Percentiles rank a stretch among this genome's conserved stretches.
Conservation (phyloP, 495 filamentous ascomycete genomes). For the Cercophora samala region DNA sequence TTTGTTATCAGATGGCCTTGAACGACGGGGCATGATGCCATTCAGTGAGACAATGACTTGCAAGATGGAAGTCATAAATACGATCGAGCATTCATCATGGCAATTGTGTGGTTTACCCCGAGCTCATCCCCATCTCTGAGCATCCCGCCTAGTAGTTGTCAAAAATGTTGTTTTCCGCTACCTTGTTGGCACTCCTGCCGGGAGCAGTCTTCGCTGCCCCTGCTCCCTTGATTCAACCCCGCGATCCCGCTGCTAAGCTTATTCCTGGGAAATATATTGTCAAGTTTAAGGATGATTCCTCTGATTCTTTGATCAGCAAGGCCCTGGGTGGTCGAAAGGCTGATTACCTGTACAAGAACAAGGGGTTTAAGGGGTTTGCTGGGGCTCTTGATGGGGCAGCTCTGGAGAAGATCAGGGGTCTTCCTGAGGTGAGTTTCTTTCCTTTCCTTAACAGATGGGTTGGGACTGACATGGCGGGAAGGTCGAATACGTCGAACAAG, state of each 20-base stretch:
- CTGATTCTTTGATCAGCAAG: background rate
- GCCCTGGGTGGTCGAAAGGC: background rate
- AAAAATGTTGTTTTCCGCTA: constrained; percentile 10
- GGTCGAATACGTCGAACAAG: constrained; percentile 49
- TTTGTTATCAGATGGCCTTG: background rate
- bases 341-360: constrained; percentile 1
- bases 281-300: constrained; percentile 9
- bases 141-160: background rate
- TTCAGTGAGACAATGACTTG: background rate
- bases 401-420: constrained; percentile 1
- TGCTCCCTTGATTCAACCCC: constrained; percentile 9
- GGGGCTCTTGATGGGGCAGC: background rate
- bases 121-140: background rate
- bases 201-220: constrained; percentile 3
- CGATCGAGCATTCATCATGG: background rate
- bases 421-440: background rate
- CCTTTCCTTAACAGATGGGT: too few relatives aligned
- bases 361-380: constrained; percentile 9
- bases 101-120: background rate
- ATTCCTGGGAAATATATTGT: constrained; percentile 12
- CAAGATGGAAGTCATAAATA: background rate
- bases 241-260: background rate
- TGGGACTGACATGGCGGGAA: background rate
- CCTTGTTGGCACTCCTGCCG: constrained; percentile 4
- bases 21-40: background rate